phyloP scores from a whole-genome alignment of 306 rosid genomes.

The Fragaria vesca region DNA sequence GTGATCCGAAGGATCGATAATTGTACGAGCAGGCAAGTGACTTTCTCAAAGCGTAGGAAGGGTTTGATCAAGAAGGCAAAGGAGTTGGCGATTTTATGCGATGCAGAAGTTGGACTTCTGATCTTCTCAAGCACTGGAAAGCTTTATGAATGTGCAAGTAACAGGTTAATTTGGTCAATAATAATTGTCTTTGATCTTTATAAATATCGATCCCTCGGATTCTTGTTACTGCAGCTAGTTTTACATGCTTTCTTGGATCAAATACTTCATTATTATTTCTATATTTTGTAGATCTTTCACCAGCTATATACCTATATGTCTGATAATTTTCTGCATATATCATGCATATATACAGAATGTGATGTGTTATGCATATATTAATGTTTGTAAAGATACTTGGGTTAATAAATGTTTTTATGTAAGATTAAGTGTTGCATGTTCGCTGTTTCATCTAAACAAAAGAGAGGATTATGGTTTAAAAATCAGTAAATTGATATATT shows the following conservation, averaged over 20 bases:
- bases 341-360: not conserved
- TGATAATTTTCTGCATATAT: not conserved
- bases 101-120: slow-evolving; percentile 75
- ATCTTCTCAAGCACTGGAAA: slow-evolving; percentile 79
- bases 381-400: not conserved
- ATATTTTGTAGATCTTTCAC: not conserved
- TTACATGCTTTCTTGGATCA: not conserved
- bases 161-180: slow-evolving; percentile 41
- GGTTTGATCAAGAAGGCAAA: slow-evolving; percentile 87
- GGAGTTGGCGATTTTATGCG: slow-evolving; percentile 80
- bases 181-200: not conserved
- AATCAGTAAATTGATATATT: not conserved
- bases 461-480: not conserved
- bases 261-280: not conserved
- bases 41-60: slow-evolving; percentile 91
- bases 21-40: slow-evolving; percentile 76
- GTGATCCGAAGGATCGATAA: slow-evolving; percentile 79
- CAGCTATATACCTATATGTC: not conserved
- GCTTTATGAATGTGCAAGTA: slow-evolving; percentile 74
- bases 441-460: not conserved
- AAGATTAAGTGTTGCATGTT: not conserved
- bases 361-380: not conserved
- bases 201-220: not conserved
- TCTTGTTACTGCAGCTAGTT: not conserved
- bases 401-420: too few species aligned